These are phyloP conservation scores for Apiospora marii DNA, from an alignment of 2,329 filamentous ascomycete genomes.

Conservation along the genomic window DNA sequence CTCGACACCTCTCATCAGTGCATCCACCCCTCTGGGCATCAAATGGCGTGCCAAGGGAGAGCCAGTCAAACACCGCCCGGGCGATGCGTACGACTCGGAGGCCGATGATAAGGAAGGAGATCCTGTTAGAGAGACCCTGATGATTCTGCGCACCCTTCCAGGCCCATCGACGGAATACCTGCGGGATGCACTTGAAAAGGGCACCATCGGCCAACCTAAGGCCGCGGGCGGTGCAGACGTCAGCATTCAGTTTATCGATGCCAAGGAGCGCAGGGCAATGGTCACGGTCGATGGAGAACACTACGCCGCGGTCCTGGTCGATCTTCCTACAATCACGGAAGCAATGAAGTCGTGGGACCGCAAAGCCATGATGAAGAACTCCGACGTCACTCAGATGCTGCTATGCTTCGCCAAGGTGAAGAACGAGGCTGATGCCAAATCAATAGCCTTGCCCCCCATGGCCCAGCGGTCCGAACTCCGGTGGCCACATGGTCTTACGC, in stretches of 20 bases:
- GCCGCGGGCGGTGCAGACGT: constrained; percentile 78
- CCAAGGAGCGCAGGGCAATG: constrained; percentile 76
- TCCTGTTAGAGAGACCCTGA: constrained; percentile 87
- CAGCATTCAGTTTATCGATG: constrained; percentile 79
- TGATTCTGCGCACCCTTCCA: constrained; percentile 87
- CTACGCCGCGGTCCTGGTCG: constrained; percentile 82
- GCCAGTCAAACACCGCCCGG: constrained; percentile 72
- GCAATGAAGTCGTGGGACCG: constrained; percentile 94
- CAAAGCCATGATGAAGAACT: constrained; percentile 86
- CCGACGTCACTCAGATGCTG: constrained; percentile 90
- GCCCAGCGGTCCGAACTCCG: constrained; percentile 70
- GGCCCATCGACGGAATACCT: constrained; percentile 88
- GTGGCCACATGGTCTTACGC: constrained; percentile 87
- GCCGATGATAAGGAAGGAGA: constrained; percentile 89
- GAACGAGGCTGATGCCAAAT: constrained; percentile 70
- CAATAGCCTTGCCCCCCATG: constrained; percentile 74
- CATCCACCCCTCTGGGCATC: constrained; percentile 49
- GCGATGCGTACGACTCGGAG: constrained; percentile 96
- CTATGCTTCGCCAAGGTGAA: constrained; percentile 75
- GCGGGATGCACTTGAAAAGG: constrained; percentile 76
- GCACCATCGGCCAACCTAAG: constrained; percentile 73
- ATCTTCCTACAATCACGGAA: constrained; percentile 86
- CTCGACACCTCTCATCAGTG: constrained; percentile 39
- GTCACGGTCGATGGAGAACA: constrained; percentile 73
- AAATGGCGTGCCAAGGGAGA: constrained; percentile 73